phyloP scores from a whole-genome alignment of 2,329 filamentous ascomycete species.

The Alternaria infectoria region DNA sequence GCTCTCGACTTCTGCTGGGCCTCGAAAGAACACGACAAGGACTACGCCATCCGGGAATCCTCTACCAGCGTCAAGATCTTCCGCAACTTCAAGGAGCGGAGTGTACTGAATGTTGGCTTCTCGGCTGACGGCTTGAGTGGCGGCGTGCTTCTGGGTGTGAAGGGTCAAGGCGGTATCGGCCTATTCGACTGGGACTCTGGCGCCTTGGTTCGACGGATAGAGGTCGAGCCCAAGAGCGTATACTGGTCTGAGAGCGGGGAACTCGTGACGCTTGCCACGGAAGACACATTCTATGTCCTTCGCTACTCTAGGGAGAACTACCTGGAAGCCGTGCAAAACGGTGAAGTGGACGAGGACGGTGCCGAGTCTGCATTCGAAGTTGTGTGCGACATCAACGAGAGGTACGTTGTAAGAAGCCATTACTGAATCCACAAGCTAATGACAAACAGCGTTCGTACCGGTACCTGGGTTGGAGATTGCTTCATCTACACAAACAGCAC shows the following conservation, averaged over 20 bases:
- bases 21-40: conserved; percentile 96
- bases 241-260: conserved; percentile 99
- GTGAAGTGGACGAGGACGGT: conserved; percentile 85
- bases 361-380: conserved; percentile 97
- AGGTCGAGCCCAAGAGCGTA: conserved; percentile 73
- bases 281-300: conserved; percentile 93
- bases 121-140: conserved; percentile 90
- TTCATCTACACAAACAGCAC: conserved; percentile 99
- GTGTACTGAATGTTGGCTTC: conserved; percentile 92
- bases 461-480: conserved; percentile 98
- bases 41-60: conserved; percentile 96
- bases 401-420: conserved; percentile 56
- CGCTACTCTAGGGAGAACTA: conserved; percentile 91
- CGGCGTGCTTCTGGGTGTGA: conserved; percentile 89
- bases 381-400: conserved; percentile 93
- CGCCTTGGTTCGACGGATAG: conserved; percentile 87
- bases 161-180: conserved; percentile 90
- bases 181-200: conserved; percentile 97
- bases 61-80: conserved; percentile 94
- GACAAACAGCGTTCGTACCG: conserved; percentile 75
- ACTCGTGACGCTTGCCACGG: conserved; percentile 88
- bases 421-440: conserved; percentile 14
- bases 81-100: conserved; percentile 97
- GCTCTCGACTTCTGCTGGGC: conserved; percentile 97
- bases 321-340: conserved; percentile 79